Conservation (phyloP, 1,284 basidiomycete genomes). For the Kwoniella shivajii region DNA sequence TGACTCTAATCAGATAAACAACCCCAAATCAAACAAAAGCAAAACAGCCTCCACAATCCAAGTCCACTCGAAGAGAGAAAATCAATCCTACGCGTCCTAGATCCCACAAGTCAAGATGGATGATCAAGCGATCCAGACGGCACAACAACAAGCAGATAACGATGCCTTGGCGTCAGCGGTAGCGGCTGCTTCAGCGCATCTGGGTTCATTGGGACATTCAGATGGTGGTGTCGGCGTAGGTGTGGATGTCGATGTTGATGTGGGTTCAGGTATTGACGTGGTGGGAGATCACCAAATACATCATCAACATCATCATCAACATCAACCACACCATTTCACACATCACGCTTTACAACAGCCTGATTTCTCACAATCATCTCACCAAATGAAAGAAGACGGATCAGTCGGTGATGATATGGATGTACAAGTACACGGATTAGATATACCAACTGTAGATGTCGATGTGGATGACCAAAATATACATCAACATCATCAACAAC, state of each 20-base stretch:
- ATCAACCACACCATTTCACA: conserved; percentile 30
- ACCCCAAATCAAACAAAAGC: conserved; percentile 3
- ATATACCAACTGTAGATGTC: conserved; percentile 27
- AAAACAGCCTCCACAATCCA: conserved; percentile 9
- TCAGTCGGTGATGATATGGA: conserved; percentile 4
- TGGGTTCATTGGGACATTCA: conserved; percentile 23
- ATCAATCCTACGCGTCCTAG: background rate
- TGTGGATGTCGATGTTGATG: conserved; percentile 1
- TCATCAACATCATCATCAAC: conserved; percentile 15
- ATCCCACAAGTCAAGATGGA: conserved; percentile 25
- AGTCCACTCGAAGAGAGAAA: background rate
- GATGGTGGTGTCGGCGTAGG: background rate
- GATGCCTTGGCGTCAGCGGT: conserved; percentile 44
- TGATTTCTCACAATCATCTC: conserved; percentile 36
- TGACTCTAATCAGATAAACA: background rate
- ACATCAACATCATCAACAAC: conserved; percentile 11
- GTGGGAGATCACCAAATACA: conserved; percentile 3
- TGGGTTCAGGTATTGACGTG: background rate
- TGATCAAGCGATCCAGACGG: conserved; percentile 22
- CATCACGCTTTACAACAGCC: conserved; percentile 46
- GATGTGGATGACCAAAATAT: conserved; percentile 21
- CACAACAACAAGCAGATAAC: conserved; percentile 36
- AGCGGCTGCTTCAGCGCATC: conserved; percentile 42
- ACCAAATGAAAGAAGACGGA: conserved; percentile 19
- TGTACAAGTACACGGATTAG: conserved; percentile 30